Evolutionary conservation across 768 basidiomycete species (phyloP).

Genomic region (Leccinum obscurum): DNA sequence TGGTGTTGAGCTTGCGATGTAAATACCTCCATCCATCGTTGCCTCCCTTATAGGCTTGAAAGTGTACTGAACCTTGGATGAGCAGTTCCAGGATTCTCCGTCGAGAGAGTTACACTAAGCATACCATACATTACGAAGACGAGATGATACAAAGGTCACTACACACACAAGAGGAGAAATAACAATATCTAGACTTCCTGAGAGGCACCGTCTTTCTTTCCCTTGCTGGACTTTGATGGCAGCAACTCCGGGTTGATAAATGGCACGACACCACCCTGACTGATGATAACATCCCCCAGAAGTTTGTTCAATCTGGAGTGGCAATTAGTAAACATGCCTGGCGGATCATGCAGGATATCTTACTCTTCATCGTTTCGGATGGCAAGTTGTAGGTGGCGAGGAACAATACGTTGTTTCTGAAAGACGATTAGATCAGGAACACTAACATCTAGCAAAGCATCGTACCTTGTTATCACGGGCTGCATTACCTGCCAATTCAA

Average conservation of each 20-base stretch:
- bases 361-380: slow-evolving; percentile 78
- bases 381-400: slow-evolving; percentile 73
- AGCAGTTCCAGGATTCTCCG: neutral
- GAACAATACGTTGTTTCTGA: slow-evolving; percentile 74
- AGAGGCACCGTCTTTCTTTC: slow-evolving; percentile 50
- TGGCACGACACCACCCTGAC: slow-evolving; percentile 76
- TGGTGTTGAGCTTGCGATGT: no score
- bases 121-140: slow-evolving; percentile 34
- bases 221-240: slow-evolving; percentile 46
- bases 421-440: neutral
- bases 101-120: slow-evolving; percentile 21
- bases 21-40: no score
- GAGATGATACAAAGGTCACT: slow-evolving; percentile 20
- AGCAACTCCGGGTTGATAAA: slow-evolving; percentile 54
- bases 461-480: slow-evolving; percentile 70
- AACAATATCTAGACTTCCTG: slow-evolving; percentile 45
- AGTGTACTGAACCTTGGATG: no score
- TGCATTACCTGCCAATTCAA: slow-evolving; percentile 80
- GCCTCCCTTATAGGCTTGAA: no score
- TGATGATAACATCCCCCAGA: slow-evolving; percentile 65
- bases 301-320: slow-evolving; percentile 51
- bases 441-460: neutral
- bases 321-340: neutral
- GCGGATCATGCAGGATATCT: slow-evolving; percentile 14
- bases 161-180: slow-evolving; percentile 3